A percentile compares a stretch with the other conserved stretches of the same genome.
Conservation (phyloP, 1,284 basidiomycete genomes). For the Cutaneotrichosporon cutaneum region DNA sequence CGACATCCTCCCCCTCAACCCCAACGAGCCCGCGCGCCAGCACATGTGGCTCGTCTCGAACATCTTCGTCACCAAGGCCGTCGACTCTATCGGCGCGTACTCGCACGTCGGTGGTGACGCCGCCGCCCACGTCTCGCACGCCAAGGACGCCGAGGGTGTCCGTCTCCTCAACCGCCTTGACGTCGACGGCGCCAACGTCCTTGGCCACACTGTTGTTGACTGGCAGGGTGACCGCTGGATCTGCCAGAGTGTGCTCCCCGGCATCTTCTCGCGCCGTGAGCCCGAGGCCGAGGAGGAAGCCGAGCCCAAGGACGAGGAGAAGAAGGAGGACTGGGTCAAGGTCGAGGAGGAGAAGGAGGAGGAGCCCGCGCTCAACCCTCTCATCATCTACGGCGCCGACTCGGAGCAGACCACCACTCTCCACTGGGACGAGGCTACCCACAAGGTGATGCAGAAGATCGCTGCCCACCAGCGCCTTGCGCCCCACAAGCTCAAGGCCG, state of each 20-base stretch:
- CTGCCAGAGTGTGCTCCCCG: conserved; percentile 60
- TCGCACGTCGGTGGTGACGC: conserved; percentile 60
- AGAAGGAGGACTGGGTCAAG: conserved; percentile 52
- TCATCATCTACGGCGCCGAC: conserved; percentile 60
- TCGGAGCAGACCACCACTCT: conserved; percentile 56
- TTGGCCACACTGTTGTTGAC: conserved; percentile 65
- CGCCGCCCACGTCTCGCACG: conserved; percentile 59
- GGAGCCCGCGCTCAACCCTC: conserved; percentile 56
- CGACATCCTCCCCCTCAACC: conserved; percentile 59
- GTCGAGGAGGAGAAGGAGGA: conserved; percentile 65
- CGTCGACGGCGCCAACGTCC: conserved; percentile 73
- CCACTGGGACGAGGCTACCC: conserved; percentile 56
- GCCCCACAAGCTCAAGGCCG: conserved; percentile 56
- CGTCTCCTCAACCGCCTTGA: conserved; percentile 58
- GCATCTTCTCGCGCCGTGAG: conserved; percentile 57
- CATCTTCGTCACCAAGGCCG: conserved; percentile 60
- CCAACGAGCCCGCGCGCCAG: conserved; percentile 57
- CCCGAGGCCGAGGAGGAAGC: conserved; percentile 23
- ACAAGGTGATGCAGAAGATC: conserved; percentile 57
- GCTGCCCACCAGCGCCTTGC: conserved; percentile 57
- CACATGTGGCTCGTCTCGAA: conserved; percentile 61
- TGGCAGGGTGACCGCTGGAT: conserved; percentile 62
- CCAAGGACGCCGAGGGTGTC: conserved; percentile 60
- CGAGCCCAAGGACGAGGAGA: conserved; percentile 35
- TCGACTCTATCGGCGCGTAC: conserved; percentile 59